A percentile compares a stretch with the other conserved stretches of the same genome.
Evolutionary conservation across 441 rosid genomes (phyloP).

Genomic region (Aleurites moluccanus): DNA sequence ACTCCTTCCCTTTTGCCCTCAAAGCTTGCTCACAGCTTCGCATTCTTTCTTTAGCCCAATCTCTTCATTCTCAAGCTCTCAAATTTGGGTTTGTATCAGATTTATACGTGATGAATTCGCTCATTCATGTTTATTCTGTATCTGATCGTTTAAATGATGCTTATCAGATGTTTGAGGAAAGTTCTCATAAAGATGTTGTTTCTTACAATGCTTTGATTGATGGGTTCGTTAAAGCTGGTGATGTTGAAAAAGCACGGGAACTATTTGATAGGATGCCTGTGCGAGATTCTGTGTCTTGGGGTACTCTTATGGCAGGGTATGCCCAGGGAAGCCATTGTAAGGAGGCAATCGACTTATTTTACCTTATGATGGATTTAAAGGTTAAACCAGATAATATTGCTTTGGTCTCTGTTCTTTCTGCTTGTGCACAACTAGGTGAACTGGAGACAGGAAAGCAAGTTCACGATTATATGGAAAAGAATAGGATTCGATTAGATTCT

Average conservation of each 20-base stretch:
- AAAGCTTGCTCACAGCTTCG: constrained; percentile 51
- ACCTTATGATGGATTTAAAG: constrained; percentile 40
- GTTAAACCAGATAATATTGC: constrained; percentile 52
- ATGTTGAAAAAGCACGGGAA: constrained; percentile 41
- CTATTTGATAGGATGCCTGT: constrained; percentile 53
- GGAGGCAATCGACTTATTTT: constrained; percentile 51
- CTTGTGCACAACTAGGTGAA: constrained; percentile 67
- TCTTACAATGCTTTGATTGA: constrained; percentile 56
- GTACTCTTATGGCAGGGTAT: constrained; percentile 59
- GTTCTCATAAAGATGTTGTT: constrained; percentile 47
- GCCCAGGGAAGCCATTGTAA: constrained; percentile 37
- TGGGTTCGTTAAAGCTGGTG: constrained; percentile 50
- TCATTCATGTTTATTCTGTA: constrained; percentile 37
- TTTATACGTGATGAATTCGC: constrained; percentile 50
- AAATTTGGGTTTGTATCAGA: constrained; percentile 49
- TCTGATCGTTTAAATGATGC: constrained; percentile 30
- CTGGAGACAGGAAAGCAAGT: constrained; percentile 51
- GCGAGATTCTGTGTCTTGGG: constrained; percentile 65
- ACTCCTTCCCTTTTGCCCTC: constrained; percentile 62
- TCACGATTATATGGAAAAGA: constrained; percentile 40
- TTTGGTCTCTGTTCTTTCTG: constrained; percentile 66
- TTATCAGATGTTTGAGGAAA: constrained; percentile 45
- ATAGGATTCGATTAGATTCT: constrained; percentile 39
- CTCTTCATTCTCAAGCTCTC: constrained; percentile 50
- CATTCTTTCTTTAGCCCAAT: constrained; percentile 22